Conservation (phyloP, 352 stramenopile genomes). For the Blastocystis sp. region DNA sequence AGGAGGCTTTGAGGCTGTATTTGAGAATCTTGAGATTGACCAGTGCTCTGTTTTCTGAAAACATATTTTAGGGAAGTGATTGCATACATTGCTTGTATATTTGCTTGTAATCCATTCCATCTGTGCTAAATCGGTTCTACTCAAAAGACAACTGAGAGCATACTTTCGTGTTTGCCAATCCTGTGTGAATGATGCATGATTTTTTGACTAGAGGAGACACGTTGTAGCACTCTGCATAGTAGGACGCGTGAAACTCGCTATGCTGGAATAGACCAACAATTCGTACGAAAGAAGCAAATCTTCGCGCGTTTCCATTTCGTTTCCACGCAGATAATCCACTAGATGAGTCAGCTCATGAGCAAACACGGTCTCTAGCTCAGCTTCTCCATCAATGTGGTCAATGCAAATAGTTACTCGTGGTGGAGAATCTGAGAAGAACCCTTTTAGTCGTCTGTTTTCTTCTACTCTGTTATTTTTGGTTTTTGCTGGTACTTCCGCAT, state of each 20-base stretch:
- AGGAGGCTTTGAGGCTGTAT: slow-evolving; percentile 49
- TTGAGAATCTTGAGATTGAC: slow-evolving; percentile 11
- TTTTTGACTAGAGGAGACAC: not conserved
- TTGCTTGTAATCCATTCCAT: not conserved
- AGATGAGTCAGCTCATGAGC: slow-evolving; percentile 19
- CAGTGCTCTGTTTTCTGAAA: not conserved
- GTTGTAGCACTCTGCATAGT: slow-evolving; percentile 29
- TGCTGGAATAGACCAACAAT: not conserved
- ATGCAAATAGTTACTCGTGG: not conserved
- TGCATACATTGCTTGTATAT: not conserved
- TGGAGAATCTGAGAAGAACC: not conserved
- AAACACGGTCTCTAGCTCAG: slow-evolving; percentile 8
- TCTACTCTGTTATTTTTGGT: not conserved
- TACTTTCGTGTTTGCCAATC: not conserved
- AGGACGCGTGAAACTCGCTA: slow-evolving; percentile 32
- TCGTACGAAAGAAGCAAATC: not conserved
- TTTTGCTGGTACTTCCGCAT: not conserved
- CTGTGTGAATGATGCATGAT: not conserved
- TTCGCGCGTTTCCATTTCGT: not conserved
- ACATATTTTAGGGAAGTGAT: not conserved
- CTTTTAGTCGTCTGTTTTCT: not conserved
- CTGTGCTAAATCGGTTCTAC: not conserved
- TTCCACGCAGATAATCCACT: slow-evolving; percentile 10
- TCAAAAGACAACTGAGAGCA: not conserved
- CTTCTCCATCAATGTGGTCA: not conserved